These are phyloP conservation scores for Aspergillus quadricinctus DNA, from an alignment of 2,329 filamentous ascomycete genomes.

Conservation along the genomic window DNA sequence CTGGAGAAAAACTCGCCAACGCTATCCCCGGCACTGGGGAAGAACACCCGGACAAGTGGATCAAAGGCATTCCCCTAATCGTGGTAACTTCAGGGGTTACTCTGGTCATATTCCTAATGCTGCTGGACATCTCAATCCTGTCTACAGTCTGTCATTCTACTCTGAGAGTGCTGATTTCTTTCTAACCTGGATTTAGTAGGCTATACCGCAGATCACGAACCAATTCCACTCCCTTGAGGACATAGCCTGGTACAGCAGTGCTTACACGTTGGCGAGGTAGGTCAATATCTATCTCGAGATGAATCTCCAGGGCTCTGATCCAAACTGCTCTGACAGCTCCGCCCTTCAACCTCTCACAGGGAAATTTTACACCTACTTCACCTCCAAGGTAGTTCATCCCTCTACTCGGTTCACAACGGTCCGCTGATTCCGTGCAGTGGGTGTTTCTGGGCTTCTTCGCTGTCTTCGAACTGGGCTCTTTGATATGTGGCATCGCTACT, in stretches of 20 bases:
- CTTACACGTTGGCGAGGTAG: constrained; percentile 40
- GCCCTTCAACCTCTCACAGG: constrained; percentile 2
- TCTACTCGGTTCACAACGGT: background rate
- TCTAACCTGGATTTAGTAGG: constrained; percentile 15
- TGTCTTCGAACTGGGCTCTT: constrained; percentile 26
- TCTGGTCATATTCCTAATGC: constrained; percentile 44
- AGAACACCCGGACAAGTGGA: constrained; percentile 6
- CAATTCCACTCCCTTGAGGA: constrained; percentile 32
- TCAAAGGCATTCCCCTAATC: constrained; percentile 14
- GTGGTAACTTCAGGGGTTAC: constrained; percentile 36
- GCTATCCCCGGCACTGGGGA: too few species aligned
- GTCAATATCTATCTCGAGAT: too few species aligned
- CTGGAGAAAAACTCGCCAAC: too few species aligned
- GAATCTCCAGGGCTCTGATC: background rate
- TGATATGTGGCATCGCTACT: constrained; percentile 22
- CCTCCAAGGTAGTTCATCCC: constrained; percentile 22
- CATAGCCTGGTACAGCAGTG: constrained; percentile 35
- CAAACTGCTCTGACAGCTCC: constrained; percentile 1
- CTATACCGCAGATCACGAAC: constrained; percentile 48
- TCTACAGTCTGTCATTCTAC: constrained; percentile 39
- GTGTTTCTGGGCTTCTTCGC: constrained; percentile 23
- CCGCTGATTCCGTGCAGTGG: constrained; percentile 11
- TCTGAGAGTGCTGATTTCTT: background rate
- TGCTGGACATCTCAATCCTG: constrained; percentile 53
- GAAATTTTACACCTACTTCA: constrained; percentile 10